These are phyloP conservation scores for Sporothrix protearum DNA, from an alignment of 2,329 filamentous ascomycete genomes.

Conservation along the genomic window DNA sequence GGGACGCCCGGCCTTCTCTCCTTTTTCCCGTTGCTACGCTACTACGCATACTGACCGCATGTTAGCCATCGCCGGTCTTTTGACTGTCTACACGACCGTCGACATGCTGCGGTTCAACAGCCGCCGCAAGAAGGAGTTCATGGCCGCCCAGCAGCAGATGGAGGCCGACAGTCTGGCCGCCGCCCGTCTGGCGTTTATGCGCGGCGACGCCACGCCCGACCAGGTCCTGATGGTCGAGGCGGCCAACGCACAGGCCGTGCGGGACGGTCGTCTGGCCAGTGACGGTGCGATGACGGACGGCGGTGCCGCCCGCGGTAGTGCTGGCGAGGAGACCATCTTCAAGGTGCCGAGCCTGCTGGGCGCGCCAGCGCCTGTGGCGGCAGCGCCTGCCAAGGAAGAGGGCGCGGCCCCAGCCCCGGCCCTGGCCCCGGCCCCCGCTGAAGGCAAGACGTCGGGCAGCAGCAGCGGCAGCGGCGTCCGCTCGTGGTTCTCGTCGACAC, in stretches of 20 bases:
- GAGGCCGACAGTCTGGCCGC: constrained; percentile 53
- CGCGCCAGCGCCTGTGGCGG: constrained; percentile 35
- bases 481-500: constrained; percentile 40
- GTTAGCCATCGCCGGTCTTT: constrained; percentile 54
- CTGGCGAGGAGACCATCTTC: constrained; percentile 30
- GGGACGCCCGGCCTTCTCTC: not conserved
- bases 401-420: too few species aligned
- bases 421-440: constrained; percentile 21
- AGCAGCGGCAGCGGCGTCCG: constrained; percentile 28
- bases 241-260: constrained; percentile 46
- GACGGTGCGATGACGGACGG: not conserved
- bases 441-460: not conserved
- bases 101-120: constrained; percentile 62
- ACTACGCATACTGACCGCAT: not conserved
- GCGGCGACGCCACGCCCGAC: constrained; percentile 53
- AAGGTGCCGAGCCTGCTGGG: constrained; percentile 52
- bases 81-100: constrained; percentile 57
- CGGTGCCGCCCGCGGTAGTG: not conserved
- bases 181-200: constrained; percentile 59
- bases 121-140: constrained; percentile 57
- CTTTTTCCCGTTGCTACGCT: not conserved
- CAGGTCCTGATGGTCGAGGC: constrained; percentile 57
- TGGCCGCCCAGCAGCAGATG: constrained; percentile 53
- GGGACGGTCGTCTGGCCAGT: constrained; percentile 21
- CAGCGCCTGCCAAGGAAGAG: constrained; percentile 27